A percentile compares a stretch with the other conserved stretches of the same genome.
These are phyloP conservation scores for Stereum hirsutum DNA, from an alignment of 1,284 basidiomycete species.

Conservation along the genomic window DNA sequence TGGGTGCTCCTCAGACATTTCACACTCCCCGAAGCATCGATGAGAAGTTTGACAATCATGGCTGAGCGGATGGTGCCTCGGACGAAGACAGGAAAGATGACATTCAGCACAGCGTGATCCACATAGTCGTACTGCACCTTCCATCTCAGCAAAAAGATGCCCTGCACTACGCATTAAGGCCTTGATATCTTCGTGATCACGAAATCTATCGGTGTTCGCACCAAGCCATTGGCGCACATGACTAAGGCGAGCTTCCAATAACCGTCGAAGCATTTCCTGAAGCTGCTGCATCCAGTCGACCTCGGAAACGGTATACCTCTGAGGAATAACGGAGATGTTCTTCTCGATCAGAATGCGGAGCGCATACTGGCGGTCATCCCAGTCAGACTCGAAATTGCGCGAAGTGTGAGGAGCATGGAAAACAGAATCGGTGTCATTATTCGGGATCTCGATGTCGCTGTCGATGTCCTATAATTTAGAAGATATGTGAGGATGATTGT, in stretches of 20 bases:
- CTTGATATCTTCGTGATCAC: slow-evolving; percentile 33
- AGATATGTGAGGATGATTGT: not conserved
- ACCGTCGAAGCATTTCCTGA: slow-evolving; percentile 23
- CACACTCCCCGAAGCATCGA: slow-evolving; percentile 31
- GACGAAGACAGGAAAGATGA: slow-evolving; percentile 35
- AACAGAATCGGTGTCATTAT: slow-evolving; percentile 8
- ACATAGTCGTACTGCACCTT: slow-evolving; percentile 38
- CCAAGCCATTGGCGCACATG: slow-evolving; percentile 42
- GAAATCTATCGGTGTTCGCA: slow-evolving; percentile 38
- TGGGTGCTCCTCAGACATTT: slow-evolving; percentile 28
- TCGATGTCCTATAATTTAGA: slow-evolving; percentile 45
- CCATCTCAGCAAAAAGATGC: slow-evolving; percentile 30
- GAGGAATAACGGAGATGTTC: slow-evolving; percentile 5
- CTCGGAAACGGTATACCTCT: slow-evolving; percentile 18
- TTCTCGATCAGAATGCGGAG: slow-evolving; percentile 19
- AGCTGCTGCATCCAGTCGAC: slow-evolving; percentile 30
- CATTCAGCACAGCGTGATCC: slow-evolving; percentile 34
- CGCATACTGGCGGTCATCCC: slow-evolving; percentile 21
- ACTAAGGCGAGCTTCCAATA: slow-evolving; percentile 30
- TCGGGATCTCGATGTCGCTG: slow-evolving; percentile 27
- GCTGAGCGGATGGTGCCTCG: slow-evolving; percentile 30
- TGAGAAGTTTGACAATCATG: slow-evolving; percentile 45
- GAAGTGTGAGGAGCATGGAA: slow-evolving; percentile 21
- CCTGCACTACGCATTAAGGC: slow-evolving; percentile 36
- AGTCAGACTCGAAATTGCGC: slow-evolving; percentile 22